Percentiles rank a stretch among this genome's conserved stretches.
phyloP scores from a whole-genome alignment of 2,329 filamentous ascomycete species.

The Ophiostoma angusticollis region DNA sequence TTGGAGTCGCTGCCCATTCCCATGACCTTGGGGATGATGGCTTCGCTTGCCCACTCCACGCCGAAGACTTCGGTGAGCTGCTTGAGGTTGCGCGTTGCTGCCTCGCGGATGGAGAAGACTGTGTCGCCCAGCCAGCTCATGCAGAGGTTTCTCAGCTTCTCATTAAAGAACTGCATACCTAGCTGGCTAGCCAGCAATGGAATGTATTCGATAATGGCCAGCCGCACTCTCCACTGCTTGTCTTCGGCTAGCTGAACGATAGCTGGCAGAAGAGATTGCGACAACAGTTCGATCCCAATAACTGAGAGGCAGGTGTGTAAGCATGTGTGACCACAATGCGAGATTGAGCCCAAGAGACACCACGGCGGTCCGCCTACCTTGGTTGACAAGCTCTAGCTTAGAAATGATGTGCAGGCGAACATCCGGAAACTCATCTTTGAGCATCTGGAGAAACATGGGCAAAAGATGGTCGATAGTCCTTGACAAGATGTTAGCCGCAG shows the following conservation, averaged over 20 bases:
- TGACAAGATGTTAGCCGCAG: neutral
- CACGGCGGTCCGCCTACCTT: slow-evolving; percentile 42
- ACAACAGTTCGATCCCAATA: slow-evolving; percentile 93
- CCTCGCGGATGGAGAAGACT: slow-evolving; percentile 96
- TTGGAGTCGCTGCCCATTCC: slow-evolving; percentile 97
- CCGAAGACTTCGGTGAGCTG: slow-evolving; percentile 98
- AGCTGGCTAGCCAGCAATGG: slow-evolving; percentile 90
- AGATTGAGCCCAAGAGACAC: slow-evolving; percentile 11
- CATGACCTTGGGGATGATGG: slow-evolving; percentile 97
- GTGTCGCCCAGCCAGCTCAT: slow-evolving; percentile 99
- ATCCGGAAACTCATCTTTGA: slow-evolving; percentile 98
- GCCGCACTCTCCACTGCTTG: slow-evolving; percentile 96
- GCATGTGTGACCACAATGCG: neutral
- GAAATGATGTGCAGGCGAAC: slow-evolving; percentile 98
- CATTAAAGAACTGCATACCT: slow-evolving; percentile 94
- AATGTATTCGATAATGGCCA: slow-evolving; percentile 99
- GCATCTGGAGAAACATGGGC: slow-evolving; percentile 98
- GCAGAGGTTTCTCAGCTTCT: slow-evolving; percentile 87
- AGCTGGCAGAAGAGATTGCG: slow-evolving; percentile 88
- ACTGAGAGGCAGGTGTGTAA: slow-evolving; percentile 39
- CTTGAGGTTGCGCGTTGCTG: slow-evolving; percentile 92
- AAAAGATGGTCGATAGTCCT: slow-evolving; percentile 93
- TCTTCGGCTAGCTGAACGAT: slow-evolving; percentile 97
- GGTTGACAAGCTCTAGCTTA: slow-evolving; percentile 97
- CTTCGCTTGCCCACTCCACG: slow-evolving; percentile 91